Evolutionary conservation across 306 rosid species (phyloP).

Genomic region (Arachis stenosperma): DNA sequence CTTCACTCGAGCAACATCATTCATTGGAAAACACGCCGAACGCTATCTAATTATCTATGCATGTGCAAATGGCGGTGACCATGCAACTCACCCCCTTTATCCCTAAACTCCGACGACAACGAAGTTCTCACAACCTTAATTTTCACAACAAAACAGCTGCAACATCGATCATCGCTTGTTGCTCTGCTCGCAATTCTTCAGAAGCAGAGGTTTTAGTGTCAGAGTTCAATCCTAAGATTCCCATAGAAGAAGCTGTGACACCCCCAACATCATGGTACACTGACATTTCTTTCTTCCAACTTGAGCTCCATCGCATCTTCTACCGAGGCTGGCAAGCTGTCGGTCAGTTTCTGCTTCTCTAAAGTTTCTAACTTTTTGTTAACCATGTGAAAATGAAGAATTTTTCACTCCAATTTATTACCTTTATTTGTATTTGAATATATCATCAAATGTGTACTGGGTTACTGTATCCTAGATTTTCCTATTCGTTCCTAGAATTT

Average conservation of each 20-base stretch:
- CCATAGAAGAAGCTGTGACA: conserved; percentile 73
- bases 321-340: conserved; percentile 85
- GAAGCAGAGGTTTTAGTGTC: conserved; percentile 14
- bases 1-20: background rate
- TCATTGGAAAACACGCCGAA: conserved; percentile 9
- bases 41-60: background rate
- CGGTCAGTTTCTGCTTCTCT: conserved; percentile 55
- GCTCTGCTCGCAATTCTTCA: conserved; percentile 31
- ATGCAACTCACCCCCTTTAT: conserved; percentile 29
- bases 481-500: background rate
- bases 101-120: conserved; percentile 7
- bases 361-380: background rate
- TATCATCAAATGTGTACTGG: conserved; percentile 1
- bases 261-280: conserved; percentile 93
- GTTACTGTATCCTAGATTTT: conserved; percentile 10
- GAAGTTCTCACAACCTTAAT: conserved; percentile 31
- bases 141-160: conserved; percentile 34
- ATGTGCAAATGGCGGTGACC: conserved; percentile 33
- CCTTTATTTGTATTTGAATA: background rate
- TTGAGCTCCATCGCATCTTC: conserved; percentile 76
- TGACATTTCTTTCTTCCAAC: conserved; percentile 57
- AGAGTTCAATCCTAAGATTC: conserved; percentile 73
- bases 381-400: background rate
- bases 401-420: background rate
- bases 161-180: conserved; percentile 7